These are phyloP conservation scores for Podosphaera fusca DNA, from an alignment of 2,329 filamentous ascomycete genomes.

Conservation along the genomic window DNA sequence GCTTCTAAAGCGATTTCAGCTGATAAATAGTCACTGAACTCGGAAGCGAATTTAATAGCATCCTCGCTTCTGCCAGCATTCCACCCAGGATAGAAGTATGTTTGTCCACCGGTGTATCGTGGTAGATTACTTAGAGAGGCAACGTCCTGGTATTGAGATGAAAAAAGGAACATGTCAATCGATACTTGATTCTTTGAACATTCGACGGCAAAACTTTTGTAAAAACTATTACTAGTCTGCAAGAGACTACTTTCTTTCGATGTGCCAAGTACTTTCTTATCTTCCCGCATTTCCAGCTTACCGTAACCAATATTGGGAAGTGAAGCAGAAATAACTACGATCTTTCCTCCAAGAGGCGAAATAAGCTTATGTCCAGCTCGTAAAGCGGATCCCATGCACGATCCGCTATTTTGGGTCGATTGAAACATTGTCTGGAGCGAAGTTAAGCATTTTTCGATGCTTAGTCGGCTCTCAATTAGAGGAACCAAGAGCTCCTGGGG, in stretches of 20 bases:
- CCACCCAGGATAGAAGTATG: conserved; percentile 94
- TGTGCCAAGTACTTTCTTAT: conserved; percentile 87
- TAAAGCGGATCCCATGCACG: conserved; percentile 87
- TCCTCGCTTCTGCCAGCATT: conserved; percentile 85
- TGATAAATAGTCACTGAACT: conserved; percentile 93
- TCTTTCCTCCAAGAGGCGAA: conserved; percentile 80
- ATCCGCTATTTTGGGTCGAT: conserved; percentile 69
- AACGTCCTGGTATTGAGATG: conserved; percentile 89
- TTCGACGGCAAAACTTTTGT: conserved; percentile 97
- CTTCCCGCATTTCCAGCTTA: conserved; percentile 79
- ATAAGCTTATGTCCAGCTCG: conserved; percentile 91
- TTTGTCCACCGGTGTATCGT: conserved; percentile 89
- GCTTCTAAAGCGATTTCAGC: conserved; percentile 91
- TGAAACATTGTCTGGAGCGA: conserved; percentile 94
- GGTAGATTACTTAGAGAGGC: conserved; percentile 89
- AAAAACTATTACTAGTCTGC: conserved; percentile 87
- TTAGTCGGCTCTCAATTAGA: conserved; percentile 67
- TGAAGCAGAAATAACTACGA: conserved; percentile 73
- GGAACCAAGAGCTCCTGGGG: conserved; percentile 81
- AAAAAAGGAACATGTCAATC: conserved; percentile 95
- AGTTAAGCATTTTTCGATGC: conserved; percentile 73
- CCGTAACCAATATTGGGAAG: conserved; percentile 77
- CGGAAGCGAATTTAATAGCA: conserved; percentile 89
- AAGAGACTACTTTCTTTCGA: conserved; percentile 73
- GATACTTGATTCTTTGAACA: conserved; percentile 98